These are phyloP conservation scores for Nyctanthes arbortristis DNA, from an alignment of 257 asterid genomes.

Conservation along the genomic window DNA sequence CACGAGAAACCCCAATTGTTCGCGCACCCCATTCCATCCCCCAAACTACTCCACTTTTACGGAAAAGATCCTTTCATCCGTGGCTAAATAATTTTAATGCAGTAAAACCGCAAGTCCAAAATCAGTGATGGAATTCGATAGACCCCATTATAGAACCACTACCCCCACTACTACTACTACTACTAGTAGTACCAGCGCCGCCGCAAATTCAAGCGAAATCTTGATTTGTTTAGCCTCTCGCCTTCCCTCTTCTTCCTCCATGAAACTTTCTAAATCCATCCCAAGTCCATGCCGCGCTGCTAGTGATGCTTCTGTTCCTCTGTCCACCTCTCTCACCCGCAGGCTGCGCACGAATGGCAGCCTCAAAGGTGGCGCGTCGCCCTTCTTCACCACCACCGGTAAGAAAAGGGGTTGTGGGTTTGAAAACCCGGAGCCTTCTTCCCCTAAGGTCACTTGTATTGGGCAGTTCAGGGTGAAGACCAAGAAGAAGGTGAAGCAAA, in stretches of 20 bases:
- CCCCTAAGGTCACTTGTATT: conserved; percentile 95
- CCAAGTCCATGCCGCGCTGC: conserved; percentile 49
- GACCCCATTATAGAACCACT: conserved; percentile 69
- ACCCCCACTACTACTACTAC: conserved; percentile 46
- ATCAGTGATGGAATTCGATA: conserved; percentile 43
- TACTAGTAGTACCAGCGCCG: conserved; percentile 18
- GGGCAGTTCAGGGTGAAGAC: conserved; percentile 93
- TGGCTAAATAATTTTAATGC: no score
- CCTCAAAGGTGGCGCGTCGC: conserved; percentile 78
- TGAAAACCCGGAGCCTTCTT: conserved; percentile 89
- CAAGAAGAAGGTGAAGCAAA: conserved; percentile 70
- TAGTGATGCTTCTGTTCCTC: conserved; percentile 38
- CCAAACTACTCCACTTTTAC: no score
- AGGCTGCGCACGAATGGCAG: conserved; percentile 72
- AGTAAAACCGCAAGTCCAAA: no score
- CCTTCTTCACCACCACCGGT: conserved; percentile 51
- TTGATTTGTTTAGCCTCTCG: conserved; percentile 73
- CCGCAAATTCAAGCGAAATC: conserved; percentile 47
- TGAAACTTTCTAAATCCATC: conserved; percentile 56
- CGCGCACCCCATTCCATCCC: no score
- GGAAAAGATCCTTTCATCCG: no score
- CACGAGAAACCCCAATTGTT: no score
- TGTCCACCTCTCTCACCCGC: conserved; percentile 77
- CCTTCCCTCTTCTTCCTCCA: conserved; percentile 50
- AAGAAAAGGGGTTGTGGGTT: conserved; percentile 63